Conservation (phyloP, 2,329 filamentous ascomycete species). For the Cordyceps javanica region DNA sequence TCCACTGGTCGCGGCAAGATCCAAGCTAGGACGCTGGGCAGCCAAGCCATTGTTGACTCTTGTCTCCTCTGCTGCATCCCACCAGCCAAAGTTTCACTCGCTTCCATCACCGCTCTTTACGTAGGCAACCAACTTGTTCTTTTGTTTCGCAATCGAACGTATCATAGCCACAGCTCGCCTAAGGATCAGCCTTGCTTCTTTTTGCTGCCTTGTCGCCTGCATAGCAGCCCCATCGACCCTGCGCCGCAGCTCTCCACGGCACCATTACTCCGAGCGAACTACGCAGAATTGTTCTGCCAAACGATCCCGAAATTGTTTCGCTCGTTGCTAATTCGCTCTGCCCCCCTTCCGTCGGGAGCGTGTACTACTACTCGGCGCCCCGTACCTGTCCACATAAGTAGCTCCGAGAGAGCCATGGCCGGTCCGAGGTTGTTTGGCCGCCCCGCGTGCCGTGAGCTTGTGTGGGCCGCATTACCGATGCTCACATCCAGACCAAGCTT, state of each 20-base stretch:
- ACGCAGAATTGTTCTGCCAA: neutral
- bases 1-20: conserved; percentile 1
- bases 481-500: neutral
- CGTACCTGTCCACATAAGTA: conserved; percentile 5
- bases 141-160: neutral
- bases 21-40: neutral
- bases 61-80: conserved; percentile 9
- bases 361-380: neutral
- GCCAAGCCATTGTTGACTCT: conserved; percentile 11
- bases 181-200: neutral
- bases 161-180: neutral
- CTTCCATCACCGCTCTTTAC: conserved; percentile 11
- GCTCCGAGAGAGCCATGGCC: conserved; percentile 18
- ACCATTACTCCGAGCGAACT: neutral
- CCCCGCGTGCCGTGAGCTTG: conserved; percentile 21
- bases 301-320: neutral
- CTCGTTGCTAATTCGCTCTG: neutral
- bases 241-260: neutral
- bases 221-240: neutral
- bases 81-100: conserved; percentile 11
- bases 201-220: neutral
- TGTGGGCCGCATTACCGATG: conserved; percentile 14
- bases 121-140: neutral
- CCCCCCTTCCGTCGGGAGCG: neutral
- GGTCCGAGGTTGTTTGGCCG: conserved; percentile 24